Evolutionary conservation across 345 rosid species (phyloP).

Genomic region (Barbarea vulgaris): DNA sequence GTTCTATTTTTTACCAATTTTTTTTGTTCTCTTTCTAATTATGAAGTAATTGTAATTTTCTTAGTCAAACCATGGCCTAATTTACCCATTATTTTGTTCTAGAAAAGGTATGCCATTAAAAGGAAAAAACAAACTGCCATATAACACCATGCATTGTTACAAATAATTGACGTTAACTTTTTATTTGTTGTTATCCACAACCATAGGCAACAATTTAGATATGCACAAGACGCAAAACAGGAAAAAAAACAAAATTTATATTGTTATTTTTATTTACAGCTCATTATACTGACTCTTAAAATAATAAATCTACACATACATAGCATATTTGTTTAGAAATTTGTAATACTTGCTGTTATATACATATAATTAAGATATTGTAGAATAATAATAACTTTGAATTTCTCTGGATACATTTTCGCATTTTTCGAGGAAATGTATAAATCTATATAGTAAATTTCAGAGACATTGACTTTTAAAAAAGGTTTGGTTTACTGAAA

Average conservation of each 20-base stretch:
- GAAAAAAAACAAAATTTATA: not conserved
- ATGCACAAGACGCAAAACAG: constrained; percentile 11
- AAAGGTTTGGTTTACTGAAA: not conserved
- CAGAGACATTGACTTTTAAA: constrained; percentile 23
- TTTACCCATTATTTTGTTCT: constrained; percentile 27
- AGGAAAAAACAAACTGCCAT: constrained; percentile 14
- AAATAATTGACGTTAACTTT: constrained; percentile 23
- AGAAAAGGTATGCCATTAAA: constrained; percentile 24
- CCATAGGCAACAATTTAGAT: constrained; percentile 37
- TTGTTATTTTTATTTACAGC: constrained; percentile 23
- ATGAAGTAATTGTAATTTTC: constrained; percentile 17
- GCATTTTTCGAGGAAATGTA: not conserved
- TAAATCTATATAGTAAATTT: constrained; percentile 1
- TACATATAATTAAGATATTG: not conserved
- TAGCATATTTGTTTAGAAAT: not conserved
- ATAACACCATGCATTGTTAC: constrained; percentile 8
- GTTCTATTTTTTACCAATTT: constrained; percentile 8
- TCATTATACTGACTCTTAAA: not conserved
- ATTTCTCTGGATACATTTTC: not conserved
- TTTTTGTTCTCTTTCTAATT: constrained; percentile 27
- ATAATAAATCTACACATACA: not conserved
- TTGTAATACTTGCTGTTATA: not conserved
- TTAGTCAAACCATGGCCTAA: constrained; percentile 34
- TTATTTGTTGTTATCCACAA: constrained; percentile 29
- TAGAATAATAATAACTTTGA: not conserved